These are phyloP conservation scores for Anastatica hierochuntica DNA, from an alignment of 345 rosid species.

Conservation along the genomic window DNA sequence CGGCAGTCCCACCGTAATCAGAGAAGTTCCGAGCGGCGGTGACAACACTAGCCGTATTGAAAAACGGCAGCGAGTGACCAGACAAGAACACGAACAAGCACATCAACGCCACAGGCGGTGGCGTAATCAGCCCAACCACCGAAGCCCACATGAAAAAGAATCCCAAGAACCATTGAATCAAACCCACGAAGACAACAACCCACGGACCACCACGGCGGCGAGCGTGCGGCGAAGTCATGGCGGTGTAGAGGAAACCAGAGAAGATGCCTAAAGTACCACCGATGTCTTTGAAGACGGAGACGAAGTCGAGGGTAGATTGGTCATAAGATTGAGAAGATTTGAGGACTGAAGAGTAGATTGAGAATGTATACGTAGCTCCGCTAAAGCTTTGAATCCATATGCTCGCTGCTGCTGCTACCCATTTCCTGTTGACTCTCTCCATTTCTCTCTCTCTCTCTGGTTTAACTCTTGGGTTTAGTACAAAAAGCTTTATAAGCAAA, in stretches of 20 bases:
- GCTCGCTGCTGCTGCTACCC: slow-evolving; percentile 82
- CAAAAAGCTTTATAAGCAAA: too few relatives aligned
- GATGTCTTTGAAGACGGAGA: slow-evolving; percentile 90
- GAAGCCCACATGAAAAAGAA: slow-evolving; percentile 83
- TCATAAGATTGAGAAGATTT: slow-evolving; percentile 74
- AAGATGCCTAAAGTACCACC: slow-evolving; percentile 76
- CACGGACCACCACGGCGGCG: slow-evolving; percentile 47
- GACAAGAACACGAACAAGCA: slow-evolving; percentile 62
- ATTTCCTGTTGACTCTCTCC: slow-evolving; percentile 37
- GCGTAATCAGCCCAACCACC: slow-evolving; percentile 53
- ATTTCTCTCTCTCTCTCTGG: too few relatives aligned
- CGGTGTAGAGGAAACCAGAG: slow-evolving; percentile 69
- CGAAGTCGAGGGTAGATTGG: slow-evolving; percentile 85
- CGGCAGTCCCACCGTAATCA: slow-evolving; percentile 64
- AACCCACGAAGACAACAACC: slow-evolving; percentile 56
- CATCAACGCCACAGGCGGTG: slow-evolving; percentile 62
- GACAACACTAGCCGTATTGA: slow-evolving; percentile 63
- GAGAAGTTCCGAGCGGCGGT: slow-evolving; percentile 64
- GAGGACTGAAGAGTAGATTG: slow-evolving; percentile 67
- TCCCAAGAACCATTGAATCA: slow-evolving; percentile 58
- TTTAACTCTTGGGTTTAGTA: too few relatives aligned
- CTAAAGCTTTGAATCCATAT: slow-evolving; percentile 81
- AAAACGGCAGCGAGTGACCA: slow-evolving; percentile 72
- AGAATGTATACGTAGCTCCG: slow-evolving; percentile 78
- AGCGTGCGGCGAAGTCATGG: slow-evolving; percentile 34